Conservation (phyloP, 1,139 yeast species). For the Saccharomyces hybrid region DNA sequence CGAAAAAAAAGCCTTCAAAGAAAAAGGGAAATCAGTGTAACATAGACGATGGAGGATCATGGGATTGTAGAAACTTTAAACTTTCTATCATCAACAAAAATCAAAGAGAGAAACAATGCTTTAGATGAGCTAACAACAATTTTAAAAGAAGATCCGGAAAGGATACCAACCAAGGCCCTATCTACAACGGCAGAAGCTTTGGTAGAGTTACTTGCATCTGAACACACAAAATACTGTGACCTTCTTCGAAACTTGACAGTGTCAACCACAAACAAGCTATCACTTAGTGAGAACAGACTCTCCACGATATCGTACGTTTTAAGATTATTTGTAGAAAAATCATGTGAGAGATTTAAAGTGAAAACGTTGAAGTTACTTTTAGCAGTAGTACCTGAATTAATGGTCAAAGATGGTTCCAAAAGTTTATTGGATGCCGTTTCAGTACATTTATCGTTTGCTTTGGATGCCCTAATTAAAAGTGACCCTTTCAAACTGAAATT, state of each 20-base stretch:
- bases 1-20: background rate
- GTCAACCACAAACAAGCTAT: conserved; percentile 17
- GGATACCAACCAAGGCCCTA: conserved; percentile 21
- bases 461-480: conserved; percentile 16
- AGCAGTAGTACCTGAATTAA: conserved; percentile 21
- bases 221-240: conserved; percentile 34
- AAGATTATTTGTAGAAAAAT: conserved; percentile 26
- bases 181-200: conserved; percentile 34
- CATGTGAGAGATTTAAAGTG: conserved; percentile 16
- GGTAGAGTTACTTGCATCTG: conserved; percentile 38
- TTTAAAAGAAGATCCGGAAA: conserved; percentile 21
- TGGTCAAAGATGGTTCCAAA: conserved; percentile 12
- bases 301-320: conserved; percentile 36
- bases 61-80: conserved; percentile 19
- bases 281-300: conserved; percentile 37
- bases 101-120: conserved; percentile 49
- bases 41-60: conserved; percentile 19
- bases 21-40: background rate
- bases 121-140: conserved; percentile 36
- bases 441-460: conserved; percentile 20
- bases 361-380: conserved; percentile 21
- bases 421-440: conserved; percentile 18
- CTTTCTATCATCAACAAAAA: conserved; percentile 39
- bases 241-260: conserved; percentile 6
- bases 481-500: conserved; percentile 22